Percentiles rank a stretch among this genome's conserved stretches.
These are phyloP conservation scores for Teunomyces atbi DNA, from an alignment of 805 yeast genomes.

Conservation along the genomic window DNA sequence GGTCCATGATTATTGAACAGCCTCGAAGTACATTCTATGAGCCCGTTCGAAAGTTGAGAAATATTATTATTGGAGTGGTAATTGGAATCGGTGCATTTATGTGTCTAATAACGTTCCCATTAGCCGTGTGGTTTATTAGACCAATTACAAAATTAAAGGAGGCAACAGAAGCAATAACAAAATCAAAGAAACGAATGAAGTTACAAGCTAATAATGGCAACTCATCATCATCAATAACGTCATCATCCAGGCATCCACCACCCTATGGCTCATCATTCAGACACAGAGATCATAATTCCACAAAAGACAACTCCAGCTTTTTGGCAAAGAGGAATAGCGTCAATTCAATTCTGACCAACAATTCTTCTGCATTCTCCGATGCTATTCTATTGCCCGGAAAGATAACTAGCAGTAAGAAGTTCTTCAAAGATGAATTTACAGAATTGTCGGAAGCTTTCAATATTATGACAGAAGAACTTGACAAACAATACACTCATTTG, in stretches of 20 bases:
- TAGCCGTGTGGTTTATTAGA: slow-evolving; percentile 80
- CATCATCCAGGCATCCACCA: not conserved
- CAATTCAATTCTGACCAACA: slow-evolving; percentile 28
- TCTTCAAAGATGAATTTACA: slow-evolving; percentile 79
- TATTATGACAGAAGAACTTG: slow-evolving; percentile 85
- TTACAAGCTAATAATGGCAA: not conserved
- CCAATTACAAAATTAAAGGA: slow-evolving; percentile 78
- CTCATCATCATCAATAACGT: not conserved
- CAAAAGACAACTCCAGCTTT: not conserved
- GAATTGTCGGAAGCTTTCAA: slow-evolving; percentile 88
- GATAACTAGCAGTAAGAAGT: slow-evolving; percentile 37
- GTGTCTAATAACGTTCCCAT: slow-evolving; percentile 73
- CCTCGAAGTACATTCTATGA: slow-evolving; percentile 53
- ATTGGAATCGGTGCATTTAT: slow-evolving; percentile 74
- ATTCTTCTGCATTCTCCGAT: slow-evolving; percentile 40
- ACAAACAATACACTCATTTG: slow-evolving; percentile 75
- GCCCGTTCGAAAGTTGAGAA: slow-evolving; percentile 60
- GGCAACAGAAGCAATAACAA: slow-evolving; percentile 74
- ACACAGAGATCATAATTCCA: not conserved
- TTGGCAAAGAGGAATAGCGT: slow-evolving; percentile 20
- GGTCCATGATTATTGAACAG: slow-evolving; percentile 80
- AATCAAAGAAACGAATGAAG: slow-evolving; percentile 29
- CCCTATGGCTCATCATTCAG: not conserved
- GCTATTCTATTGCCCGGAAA: slow-evolving; percentile 40
- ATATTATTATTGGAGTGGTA: slow-evolving; percentile 74